These are phyloP conservation scores for Gloeostereum incarnatum DNA, from an alignment of 768 basidiomycete genomes.

Conservation along the genomic window DNA sequence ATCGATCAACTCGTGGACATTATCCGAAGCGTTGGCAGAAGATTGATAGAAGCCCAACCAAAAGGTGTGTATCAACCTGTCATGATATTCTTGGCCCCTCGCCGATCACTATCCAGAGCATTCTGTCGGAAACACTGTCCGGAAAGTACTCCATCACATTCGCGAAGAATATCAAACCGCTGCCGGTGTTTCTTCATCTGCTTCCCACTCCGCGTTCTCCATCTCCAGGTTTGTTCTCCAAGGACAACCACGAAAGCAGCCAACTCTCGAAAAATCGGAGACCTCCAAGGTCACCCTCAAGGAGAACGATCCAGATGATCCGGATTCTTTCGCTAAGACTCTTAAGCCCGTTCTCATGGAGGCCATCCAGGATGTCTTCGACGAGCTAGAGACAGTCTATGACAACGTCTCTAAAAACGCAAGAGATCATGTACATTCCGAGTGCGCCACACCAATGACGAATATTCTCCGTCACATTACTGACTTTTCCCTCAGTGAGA, in stretches of 20 bases:
- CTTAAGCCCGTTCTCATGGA: slow-evolving; percentile 94
- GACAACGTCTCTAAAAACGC: slow-evolving; percentile 92
- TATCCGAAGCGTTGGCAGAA: slow-evolving; percentile 71
- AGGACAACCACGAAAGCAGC: slow-evolving; percentile 59
- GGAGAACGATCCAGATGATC: slow-evolving; percentile 68
- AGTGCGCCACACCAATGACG: slow-evolving; percentile 45
- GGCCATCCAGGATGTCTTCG: slow-evolving; percentile 92
- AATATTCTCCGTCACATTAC: neutral
- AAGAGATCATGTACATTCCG: slow-evolving; percentile 95
- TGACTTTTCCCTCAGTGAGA: slow-evolving; percentile 55
- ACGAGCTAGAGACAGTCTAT: slow-evolving; percentile 93
- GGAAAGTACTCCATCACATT: slow-evolving; percentile 88
- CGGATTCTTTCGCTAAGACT: slow-evolving; percentile 65
- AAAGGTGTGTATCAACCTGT: slow-evolving; percentile 53
- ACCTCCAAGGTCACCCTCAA: slow-evolving; percentile 46
- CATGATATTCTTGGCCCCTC: slow-evolving; percentile 7
- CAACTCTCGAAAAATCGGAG: slow-evolving; percentile 34
- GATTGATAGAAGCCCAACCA: slow-evolving; percentile 84
- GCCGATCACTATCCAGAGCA: slow-evolving; percentile 50
- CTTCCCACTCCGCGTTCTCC: slow-evolving; percentile 42
- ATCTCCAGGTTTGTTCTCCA: slow-evolving; percentile 79
- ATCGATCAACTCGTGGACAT: slow-evolving; percentile 78
- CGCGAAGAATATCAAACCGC: slow-evolving; percentile 92
- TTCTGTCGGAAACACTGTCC: slow-evolving; percentile 90
- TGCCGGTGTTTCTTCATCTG: slow-evolving; percentile 32